These are phyloP conservation scores for Wickerhamiella siamensis DNA, from an alignment of 805 yeast species.

Conservation along the genomic window DNA sequence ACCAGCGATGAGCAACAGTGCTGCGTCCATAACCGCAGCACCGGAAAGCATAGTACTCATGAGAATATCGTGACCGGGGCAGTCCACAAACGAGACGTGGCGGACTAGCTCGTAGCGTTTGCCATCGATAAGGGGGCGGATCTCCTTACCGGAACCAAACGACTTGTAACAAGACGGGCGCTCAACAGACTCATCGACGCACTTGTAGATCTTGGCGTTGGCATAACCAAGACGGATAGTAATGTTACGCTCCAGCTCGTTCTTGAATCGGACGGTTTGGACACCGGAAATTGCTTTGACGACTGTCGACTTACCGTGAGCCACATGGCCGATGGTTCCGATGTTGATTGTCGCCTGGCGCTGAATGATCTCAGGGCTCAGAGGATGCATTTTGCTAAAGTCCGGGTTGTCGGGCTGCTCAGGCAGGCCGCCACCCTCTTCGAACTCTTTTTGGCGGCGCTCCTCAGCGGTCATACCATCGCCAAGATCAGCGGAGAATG, in stretches of 20 bases:
- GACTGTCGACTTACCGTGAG: slow-evolving; percentile 88
- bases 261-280: slow-evolving; percentile 97
- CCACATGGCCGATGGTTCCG: slow-evolving; percentile 90
- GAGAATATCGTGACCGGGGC: slow-evolving; percentile 99
- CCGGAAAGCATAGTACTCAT: slow-evolving; percentile 99
- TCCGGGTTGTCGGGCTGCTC: slow-evolving; percentile 90
- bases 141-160: slow-evolving; percentile 87
- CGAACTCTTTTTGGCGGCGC: slow-evolving; percentile 68
- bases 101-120: slow-evolving; percentile 78
- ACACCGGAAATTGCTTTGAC: slow-evolving; percentile 96
- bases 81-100: slow-evolving; percentile 97
- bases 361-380: slow-evolving; percentile 79
- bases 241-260: slow-evolving; percentile 96
- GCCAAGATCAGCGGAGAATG: slow-evolving; percentile 49
- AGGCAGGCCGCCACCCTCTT: slow-evolving; percentile 97
- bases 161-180: slow-evolving; percentile 93
- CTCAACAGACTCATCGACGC: slow-evolving; percentile 72
- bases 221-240: slow-evolving; percentile 98
- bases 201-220: slow-evolving; percentile 92
- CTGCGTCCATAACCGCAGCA: slow-evolving; percentile 99
- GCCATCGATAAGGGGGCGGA: slow-evolving; percentile 79
- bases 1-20: slow-evolving; percentile 88
- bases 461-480: slow-evolving; percentile 55
- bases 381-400: slow-evolving; percentile 64
- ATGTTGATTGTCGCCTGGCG: slow-evolving; percentile 98